These are phyloP conservation scores for Paxillus rubicundulus DNA, from an alignment of 768 basidiomycete species.

Conservation along the genomic window DNA sequence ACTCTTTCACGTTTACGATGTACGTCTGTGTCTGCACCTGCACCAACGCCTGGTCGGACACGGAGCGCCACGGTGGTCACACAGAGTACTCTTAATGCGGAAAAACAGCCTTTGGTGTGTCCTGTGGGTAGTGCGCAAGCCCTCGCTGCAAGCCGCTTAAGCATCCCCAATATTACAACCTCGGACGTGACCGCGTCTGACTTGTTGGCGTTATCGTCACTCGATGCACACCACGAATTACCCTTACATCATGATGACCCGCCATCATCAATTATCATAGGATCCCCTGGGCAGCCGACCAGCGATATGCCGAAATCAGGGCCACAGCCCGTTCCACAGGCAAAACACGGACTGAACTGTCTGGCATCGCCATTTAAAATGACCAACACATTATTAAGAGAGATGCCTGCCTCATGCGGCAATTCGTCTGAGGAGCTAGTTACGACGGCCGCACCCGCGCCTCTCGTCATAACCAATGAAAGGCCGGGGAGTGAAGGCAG, in stretches of 20 bases:
- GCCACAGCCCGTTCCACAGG: neutral
- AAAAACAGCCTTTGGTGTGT: neutral
- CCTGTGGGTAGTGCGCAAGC: neutral
- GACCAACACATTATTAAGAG: conserved; percentile 1
- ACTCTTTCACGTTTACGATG: conserved; percentile 19
- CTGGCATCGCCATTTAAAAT: conserved; percentile 16
- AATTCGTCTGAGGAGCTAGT: neutral
- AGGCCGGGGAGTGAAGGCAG: neutral
- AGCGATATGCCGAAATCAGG: neutral
- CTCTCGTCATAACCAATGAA: neutral
- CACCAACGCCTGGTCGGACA: conserved; percentile 9
- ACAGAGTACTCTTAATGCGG: conserved; percentile 5
- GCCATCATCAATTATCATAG: conserved; percentile 22
- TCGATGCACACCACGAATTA: conserved; percentile 13
- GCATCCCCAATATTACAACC: neutral
- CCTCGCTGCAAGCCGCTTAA: neutral
- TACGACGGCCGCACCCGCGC: neutral
- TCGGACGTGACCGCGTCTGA: neutral
- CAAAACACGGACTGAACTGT: conserved; percentile 7
- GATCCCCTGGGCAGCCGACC: conserved; percentile 13
- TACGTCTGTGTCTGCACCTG: conserved; percentile 16
- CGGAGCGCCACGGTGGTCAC: conserved; percentile 14
- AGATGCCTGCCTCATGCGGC: neutral
- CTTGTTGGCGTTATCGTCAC: conserved; percentile 4
- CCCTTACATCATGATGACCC: conserved; percentile 11